Base-by-base conservation (phyloP, 2,329 filamentous ascomycete genomes). In the Diaporthe citrichinensis region DNA sequence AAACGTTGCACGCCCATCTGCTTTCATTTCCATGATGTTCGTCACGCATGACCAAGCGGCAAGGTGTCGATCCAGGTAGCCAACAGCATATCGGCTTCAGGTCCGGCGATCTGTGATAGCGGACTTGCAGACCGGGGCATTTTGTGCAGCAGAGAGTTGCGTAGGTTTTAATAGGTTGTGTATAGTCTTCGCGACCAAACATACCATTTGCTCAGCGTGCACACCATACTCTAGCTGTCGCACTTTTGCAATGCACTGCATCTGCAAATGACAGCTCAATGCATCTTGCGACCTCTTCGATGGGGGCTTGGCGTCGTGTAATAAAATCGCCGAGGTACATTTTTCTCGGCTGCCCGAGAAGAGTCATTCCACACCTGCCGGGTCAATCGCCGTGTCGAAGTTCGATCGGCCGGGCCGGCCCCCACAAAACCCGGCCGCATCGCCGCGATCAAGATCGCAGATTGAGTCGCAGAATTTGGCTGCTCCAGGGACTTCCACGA, bases 381-480 rank as follows among this genome's bases (percentile, higher is more conserved):
- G 28, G 41, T 49, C 58, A 44, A 28, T 25, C 23, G 34, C 46
- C 46, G 36, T 7, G 23, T 36, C 17, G 31, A 51, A 20, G 23
- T 62, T 39, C 31, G 34, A 17, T 34, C 68, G 39, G 68, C 68
- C 68, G 68, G 39, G 25, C 15, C 31, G 31, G 57, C 23, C 69
- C 31, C 23, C 44, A 39, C 41, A 61, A 53, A 41, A 28, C 44
- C n/a, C 46, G 71, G 46, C 57, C 34, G 58, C 10, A 9, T 55
- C 34, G 49, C 31, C 57, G 57, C 17, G 25, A 14, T 15, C 28
- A 23, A 53, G 25, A 20, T 36, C 20, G 44, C 31, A 28, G n/a
- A 23, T 59, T 14, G 23, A 25, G 23, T 31, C n/a, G 14, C 3
- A 4, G 23, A 15, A 36, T 34, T 12, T 10, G 25, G 12, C 41